Evolutionary conservation across 192 early-diverging fungal genomes (phyloP), one percentile per base, ranked within the genome.

Genomic region (Podochytrium sp.): DNA sequence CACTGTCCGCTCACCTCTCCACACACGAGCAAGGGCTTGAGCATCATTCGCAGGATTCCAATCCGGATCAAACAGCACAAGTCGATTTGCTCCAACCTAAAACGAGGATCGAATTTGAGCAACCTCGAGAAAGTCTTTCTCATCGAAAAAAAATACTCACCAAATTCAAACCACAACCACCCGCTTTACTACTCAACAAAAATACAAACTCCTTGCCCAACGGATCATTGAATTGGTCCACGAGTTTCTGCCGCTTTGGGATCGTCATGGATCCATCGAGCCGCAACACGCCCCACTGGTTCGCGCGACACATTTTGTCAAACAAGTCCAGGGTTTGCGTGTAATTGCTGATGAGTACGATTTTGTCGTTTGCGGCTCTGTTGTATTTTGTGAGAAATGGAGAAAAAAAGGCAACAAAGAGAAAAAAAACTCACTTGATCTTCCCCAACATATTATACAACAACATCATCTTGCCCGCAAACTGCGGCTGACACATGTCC

Each of bases 21-120:
- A 96, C 20, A 96, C 91, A 58, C 94, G 89, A 2, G 93, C 94
- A 14, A 94, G 85, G 2, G 94, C 94, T 76, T 98, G 97, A 70
- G 92, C 89, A 81, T 99, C 97, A 50, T 96, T 93, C 5, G 98
- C 98, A 0, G 98, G 98, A 76, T 99, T 99, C 93, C 93, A 96
- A 76, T 95, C 93, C 74, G 88, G 87, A 79, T 88, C 98, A 79
- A 99, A 98, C 1, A 99, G 84, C 1, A 99, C 89, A 35, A 99
- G 87, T 14, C 98, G 85, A 78, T 98, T 99, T 23, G 98, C 98
- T 1, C 98, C 98, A 64, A 99, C 96, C 82, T 84, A 34, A 3
- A 55, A 29, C 2, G 3, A 30, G n/a, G 12, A 30, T 62, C 23
- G 5, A 52, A 70, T 20, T 3, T 33, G 25, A 37, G 16, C 7